phyloP scores from a whole-genome alignment of 768 basidiomycete species.

The Arthromyces matolae region DNA sequence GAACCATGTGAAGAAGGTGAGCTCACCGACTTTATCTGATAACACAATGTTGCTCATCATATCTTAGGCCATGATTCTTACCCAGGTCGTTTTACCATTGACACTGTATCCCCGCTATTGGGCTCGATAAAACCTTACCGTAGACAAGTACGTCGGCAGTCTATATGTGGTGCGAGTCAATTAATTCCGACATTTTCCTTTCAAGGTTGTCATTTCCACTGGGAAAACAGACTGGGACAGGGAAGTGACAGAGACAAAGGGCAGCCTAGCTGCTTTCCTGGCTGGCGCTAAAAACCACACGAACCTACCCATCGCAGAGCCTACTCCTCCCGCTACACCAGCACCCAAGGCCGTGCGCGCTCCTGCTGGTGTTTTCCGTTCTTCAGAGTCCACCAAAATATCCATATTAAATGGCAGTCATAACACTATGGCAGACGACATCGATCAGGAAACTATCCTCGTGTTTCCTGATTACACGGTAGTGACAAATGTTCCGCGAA shows the following conservation, averaged over 20 bases:
- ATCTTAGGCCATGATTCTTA: slow-evolving; percentile 68
- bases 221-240: slow-evolving; percentile 86
- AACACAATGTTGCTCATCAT: slow-evolving; percentile 21
- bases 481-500: slow-evolving; percentile 66
- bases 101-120: slow-evolving; percentile 79
- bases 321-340: slow-evolving; percentile 23
- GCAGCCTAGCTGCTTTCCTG: slow-evolving; percentile 67
- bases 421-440: slow-evolving; percentile 60
- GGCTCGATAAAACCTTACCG: slow-evolving; percentile 82
- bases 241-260: slow-evolving; percentile 69
- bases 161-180: too few relatives aligned
- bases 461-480: slow-evolving; percentile 92
- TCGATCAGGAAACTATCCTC: slow-evolving; percentile 71
- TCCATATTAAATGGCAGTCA: slow-evolving; percentile 86
- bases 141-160: slow-evolving; percentile 64
- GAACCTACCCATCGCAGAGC: slow-evolving; percentile 23
- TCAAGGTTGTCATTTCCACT: slow-evolving; percentile 82
- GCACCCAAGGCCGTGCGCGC: slow-evolving; percentile 28
- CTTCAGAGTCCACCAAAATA: slow-evolving; percentile 51
- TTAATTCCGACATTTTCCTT: slow-evolving; percentile 4
- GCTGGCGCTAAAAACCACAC: slow-evolving; percentile 29
- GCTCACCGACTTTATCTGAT: slow-evolving; percentile 21
- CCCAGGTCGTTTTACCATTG: slow-evolving; percentile 68
- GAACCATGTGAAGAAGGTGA: slow-evolving; percentile 74
- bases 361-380: slow-evolving; percentile 54